phyloP scores from a whole-genome alignment of 495 filamentous ascomycete species.

The Tetracladium setigerum region DNA sequence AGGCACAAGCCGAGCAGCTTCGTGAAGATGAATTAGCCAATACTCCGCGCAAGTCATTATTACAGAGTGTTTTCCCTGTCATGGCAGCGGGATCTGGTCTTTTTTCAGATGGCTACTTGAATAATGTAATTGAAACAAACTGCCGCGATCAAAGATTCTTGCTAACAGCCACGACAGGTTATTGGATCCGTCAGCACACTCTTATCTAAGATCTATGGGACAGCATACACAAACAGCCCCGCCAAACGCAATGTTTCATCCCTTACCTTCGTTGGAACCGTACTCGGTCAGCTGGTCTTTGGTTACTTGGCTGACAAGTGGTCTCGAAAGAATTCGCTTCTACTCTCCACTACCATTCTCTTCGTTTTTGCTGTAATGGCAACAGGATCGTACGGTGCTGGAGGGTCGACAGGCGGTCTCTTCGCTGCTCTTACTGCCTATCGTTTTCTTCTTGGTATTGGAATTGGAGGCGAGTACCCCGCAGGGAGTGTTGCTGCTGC shows the following conservation, averaged over 20 bases:
- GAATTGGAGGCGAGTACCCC: constrained; percentile 71
- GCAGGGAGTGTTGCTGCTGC: constrained; percentile 76
- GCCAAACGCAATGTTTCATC: constrained; percentile 61
- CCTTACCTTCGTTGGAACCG: constrained; percentile 81
- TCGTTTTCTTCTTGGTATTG: constrained; percentile 60
- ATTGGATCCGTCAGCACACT: constrained; percentile 74
- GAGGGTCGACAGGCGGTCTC: constrained; percentile 52
- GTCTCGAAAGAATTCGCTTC: constrained; percentile 70
- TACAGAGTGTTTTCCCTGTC: constrained; percentile 28
- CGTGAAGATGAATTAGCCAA: too few species aligned
- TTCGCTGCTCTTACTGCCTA: constrained; percentile 72
- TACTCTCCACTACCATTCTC: constrained; percentile 69
- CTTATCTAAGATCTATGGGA: constrained; percentile 50
- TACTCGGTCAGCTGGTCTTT: constrained; percentile 76
- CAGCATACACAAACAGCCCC: constrained; percentile 53
- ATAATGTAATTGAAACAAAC: constrained; percentile 41
- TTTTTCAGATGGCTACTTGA: constrained; percentile 83
- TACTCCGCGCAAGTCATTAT: constrained; percentile 10
- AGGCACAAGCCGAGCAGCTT: too few species aligned
- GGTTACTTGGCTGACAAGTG: constrained; percentile 73
- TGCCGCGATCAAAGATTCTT: neutral
- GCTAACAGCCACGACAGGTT: constrained; percentile 42
- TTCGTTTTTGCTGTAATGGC: constrained; percentile 72
- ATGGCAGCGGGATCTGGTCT: constrained; percentile 81
- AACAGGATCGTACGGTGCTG: constrained; percentile 60